Evolutionary conservation across 768 basidiomycete genomes (phyloP), one percentile per base, ranked within the genome.

Genomic region (Suillus subaureus): DNA sequence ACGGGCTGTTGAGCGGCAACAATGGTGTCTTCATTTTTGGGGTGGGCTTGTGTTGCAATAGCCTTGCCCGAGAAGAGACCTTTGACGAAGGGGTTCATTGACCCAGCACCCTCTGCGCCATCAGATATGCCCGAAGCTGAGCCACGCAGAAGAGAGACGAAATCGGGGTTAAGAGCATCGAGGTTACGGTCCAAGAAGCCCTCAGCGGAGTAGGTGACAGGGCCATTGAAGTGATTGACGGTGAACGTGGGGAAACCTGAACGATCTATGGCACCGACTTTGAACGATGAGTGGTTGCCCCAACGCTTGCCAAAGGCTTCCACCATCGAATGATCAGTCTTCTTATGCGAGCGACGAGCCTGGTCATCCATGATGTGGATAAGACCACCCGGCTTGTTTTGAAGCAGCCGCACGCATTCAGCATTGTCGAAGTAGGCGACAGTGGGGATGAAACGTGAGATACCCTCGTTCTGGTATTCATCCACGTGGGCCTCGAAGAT

Each of bases 311-410:
- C 82, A 73, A 98, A 94, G 0, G 96, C 94, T 71, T 97, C 95
- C 11, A 96, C 87, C 94, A 99, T 97, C 0, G 91, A 93, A 62
- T 90, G 86, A 71, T 97, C 94, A 3, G 90, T 96, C 86, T 96
- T 96, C 79, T 95, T 96, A 66, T 88, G 90, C 64, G 86, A 85
- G 45, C 92, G 84, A 15, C 91, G 85, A 1, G 96, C 92, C 77
- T 97, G 96, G 73, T 99, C 97, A 73, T 99, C 96, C 91, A 98
- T 94, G 77, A 99, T 98, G 72, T 97, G 94, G 62, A 98, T 89
- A 39, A 99, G 82, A 2, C 97, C 97, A 12, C 96, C 96, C 1
- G 93, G 95, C 63, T 82, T 82, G 73, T 94, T 90, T 73, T 95
- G 91, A 49, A 99, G 79, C 37, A 99, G 82, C 9, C 94, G 87